These are phyloP conservation scores for Aspergillus niger DNA, from an alignment of 2,329 filamentous ascomycete species.

Conservation along the genomic window DNA sequence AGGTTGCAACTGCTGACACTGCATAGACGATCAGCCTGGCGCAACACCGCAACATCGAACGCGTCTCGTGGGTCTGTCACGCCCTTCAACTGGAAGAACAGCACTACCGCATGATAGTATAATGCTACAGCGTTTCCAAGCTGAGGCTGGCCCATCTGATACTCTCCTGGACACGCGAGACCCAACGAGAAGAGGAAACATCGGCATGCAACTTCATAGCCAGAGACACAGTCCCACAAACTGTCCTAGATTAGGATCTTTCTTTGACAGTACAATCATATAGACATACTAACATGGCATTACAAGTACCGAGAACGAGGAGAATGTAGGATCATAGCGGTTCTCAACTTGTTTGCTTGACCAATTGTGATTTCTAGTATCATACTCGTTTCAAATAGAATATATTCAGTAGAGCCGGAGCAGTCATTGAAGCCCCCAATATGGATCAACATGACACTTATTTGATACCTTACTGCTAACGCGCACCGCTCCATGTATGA, in stretches of 20 bases:
- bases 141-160: background rate
- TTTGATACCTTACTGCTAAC: too few species aligned
- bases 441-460: too few species aligned
- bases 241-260: background rate
- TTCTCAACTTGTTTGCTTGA: too few species aligned
- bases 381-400: too few species aligned
- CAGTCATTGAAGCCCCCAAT: too few species aligned
- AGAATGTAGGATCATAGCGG: too few species aligned
- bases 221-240: background rate
- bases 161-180: background rate
- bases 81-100: conserved; percentile 19
- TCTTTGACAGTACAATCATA: background rate
- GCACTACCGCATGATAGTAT: conserved; percentile 20
- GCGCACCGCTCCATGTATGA: too few species aligned
- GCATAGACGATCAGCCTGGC: background rate
- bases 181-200: background rate
- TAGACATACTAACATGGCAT: background rate
- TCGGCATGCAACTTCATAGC: background rate
- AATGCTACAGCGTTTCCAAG: conserved; percentile 6
- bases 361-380: too few species aligned
- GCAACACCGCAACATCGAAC: conserved; percentile 28
- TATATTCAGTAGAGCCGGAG: too few species aligned
- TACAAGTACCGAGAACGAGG: background rate
- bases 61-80: conserved; percentile 22
- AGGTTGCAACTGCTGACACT: background rate